Evolutionary conservation across 306 rosid species (phyloP), one percentile per base, ranked within the genome.

Genomic region (Adenanthera pavonina): DNA sequence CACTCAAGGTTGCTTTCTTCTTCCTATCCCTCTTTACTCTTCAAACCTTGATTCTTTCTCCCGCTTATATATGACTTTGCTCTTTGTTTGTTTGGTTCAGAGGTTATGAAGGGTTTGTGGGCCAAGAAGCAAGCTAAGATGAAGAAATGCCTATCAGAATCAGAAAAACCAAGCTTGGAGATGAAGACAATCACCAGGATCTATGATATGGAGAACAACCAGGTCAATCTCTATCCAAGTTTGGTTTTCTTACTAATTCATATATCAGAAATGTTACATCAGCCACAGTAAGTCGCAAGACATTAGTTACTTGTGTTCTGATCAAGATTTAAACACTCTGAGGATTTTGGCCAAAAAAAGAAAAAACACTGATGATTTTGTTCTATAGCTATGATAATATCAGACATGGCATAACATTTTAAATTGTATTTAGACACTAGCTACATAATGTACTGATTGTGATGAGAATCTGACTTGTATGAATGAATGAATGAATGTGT

Each of bases 121-220:
- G 97, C 89, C 72, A 93, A 87, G 91, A 92, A 91, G 78, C 92
- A 93, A 80, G 89, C 94, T 33, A 93, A 87, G 90, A 81, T 77
- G 86, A 91, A 76, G 81, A 90, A 84, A 78, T 80, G 62, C 80
- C 68, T 81, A 47, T 13, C 84, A 38, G 92, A 90, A 64, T 69
- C 88, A 40, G 81, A 85, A 13, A 87, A 82, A 54, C 68, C 71
- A 47, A 87, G 81, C 86, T 84, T 64, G 77, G 77, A 61, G 73
- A 84, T 78, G 68, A 88, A 80, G 19, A 83, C 77, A 57, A 70
- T 70, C 49, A 8, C 87, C 71, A 83, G 71, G 67, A 87, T 83
- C 57, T 76, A 87, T 82, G 89, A 88, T 20, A 73, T 60, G 19
- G 86, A 79, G 38, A 83, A 86, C 72, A 85, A 49, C 34, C 81